Percentiles rank a stretch among this genome's conserved stretches.
Evolutionary conservation across 257 asterid species (phyloP).

Genomic region (Nicotiana tabacum): DNA sequence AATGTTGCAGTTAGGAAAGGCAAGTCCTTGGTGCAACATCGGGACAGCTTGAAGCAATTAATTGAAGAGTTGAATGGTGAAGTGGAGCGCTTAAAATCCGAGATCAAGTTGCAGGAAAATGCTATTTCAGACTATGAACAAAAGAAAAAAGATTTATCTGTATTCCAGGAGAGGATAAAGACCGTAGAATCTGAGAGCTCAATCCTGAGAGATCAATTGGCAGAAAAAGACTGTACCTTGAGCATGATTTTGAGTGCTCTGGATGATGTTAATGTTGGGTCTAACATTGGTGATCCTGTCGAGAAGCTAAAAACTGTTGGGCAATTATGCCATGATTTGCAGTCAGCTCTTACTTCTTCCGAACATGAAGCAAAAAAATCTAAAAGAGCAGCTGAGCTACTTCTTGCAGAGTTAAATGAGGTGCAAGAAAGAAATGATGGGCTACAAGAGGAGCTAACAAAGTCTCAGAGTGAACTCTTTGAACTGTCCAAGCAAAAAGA

Average conservation of each 20-base stretch:
- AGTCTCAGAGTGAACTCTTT: constrained; percentile 48
- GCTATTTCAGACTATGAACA: constrained; percentile 52
- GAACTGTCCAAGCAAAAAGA: constrained; percentile 61
- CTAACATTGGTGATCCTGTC: constrained; percentile 37
- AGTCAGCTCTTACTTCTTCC: constrained; percentile 34
- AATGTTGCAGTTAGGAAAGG: constrained; percentile 91
- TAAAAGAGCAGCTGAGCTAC: constrained; percentile 80
- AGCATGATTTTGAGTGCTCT: constrained; percentile 42
- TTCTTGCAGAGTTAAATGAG: constrained; percentile 93
- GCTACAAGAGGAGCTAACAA: constrained; percentile 84
- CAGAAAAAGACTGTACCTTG: constrained; percentile 55
- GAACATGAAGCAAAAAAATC: constrained; percentile 80
- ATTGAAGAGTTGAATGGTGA: constrained; percentile 66
- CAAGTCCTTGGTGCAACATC: constrained; percentile 82
- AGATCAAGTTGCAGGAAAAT: constrained; percentile 38
- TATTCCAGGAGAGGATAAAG: constrained; percentile 50
- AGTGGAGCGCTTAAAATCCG: constrained; percentile 53
- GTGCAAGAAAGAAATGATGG: constrained; percentile 92
- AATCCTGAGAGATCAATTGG: constrained; percentile 52
- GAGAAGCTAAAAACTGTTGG: constrained; percentile 56
- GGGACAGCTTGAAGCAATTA: constrained; percentile 79
- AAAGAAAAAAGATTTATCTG: constrained; percentile 43
- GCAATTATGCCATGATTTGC: constrained; percentile 45
- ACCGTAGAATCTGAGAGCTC: constrained; percentile 59
- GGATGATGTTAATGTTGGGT: constrained; percentile 43